Percentiles rank a stretch among this genome's conserved stretches.
Conservation (phyloP, 2,329 filamentous ascomycete genomes). For the Mycosphaerella sp. region DNA sequence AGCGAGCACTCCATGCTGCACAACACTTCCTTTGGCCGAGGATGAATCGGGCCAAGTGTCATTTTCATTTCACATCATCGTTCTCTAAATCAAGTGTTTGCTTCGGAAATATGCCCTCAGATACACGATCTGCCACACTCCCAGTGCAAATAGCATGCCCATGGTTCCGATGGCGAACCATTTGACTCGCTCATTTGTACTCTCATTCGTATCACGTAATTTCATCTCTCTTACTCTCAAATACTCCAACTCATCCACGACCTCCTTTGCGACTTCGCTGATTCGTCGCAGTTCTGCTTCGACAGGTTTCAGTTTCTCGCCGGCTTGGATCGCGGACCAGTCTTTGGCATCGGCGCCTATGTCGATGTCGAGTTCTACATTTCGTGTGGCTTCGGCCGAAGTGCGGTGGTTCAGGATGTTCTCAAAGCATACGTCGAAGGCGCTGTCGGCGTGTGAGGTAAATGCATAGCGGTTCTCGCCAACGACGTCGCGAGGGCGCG, state of each 20-base stretch:
- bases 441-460: slow-evolving; percentile 82
- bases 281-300: slow-evolving; percentile 91
- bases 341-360: slow-evolving; percentile 97
- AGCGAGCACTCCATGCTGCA: too few species aligned
- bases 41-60: too few species aligned
- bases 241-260: slow-evolving; percentile 95
- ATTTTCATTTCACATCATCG: not conserved
- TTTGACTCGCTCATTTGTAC: slow-evolving; percentile 97
- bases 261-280: slow-evolving; percentile 81
- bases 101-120: slow-evolving; percentile 92
- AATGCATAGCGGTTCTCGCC: slow-evolving; percentile 93
- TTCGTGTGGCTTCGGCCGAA: slow-evolving; percentile 47
- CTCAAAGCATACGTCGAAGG: slow-evolving; percentile 95
- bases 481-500: slow-evolving; percentile 78
- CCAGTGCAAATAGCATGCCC: slow-evolving; percentile 79
- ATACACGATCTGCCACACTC: slow-evolving; percentile 97
- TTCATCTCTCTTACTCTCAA: slow-evolving; percentile 84
- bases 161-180: slow-evolving; percentile 97
- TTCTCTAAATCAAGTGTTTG: slow-evolving; percentile 47
- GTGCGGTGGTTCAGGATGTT: slow-evolving; percentile 55
- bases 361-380: slow-evolving; percentile 88
- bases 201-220: slow-evolving; percentile 97
- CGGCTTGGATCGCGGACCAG: slow-evolving; percentile 92
- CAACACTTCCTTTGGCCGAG: too few species aligned
- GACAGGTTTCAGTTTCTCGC: slow-evolving; percentile 95